phyloP scores from a whole-genome alignment of 1,139 yeast genomes.

The Saccharomyces pastorianus region DNA sequence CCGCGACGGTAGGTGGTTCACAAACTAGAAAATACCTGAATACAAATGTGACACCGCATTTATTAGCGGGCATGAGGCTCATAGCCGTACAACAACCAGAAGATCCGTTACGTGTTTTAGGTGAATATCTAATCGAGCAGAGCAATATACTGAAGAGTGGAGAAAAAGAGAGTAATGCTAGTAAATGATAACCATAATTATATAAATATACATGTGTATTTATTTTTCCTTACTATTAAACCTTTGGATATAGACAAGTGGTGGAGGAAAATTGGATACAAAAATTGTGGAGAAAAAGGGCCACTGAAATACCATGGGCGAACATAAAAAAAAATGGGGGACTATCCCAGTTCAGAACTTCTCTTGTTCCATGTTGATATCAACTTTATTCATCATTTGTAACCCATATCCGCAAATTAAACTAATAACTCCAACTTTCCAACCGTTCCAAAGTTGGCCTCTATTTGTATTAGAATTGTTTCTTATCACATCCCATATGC shows the following conservation, averaged over 20 bases:
- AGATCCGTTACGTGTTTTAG: constrained; percentile 63
- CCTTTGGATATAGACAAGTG: constrained; percentile 2
- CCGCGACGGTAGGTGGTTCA: constrained; percentile 72
- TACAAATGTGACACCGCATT: constrained; percentile 54
- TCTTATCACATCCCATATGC: constrained; percentile 42
- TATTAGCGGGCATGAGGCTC: constrained; percentile 62
- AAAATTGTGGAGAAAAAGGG: neutral
- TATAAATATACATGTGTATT: constrained; percentile 1
- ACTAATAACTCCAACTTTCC: constrained; percentile 80
- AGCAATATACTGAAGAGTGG: constrained; percentile 31
- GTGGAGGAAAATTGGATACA: neutral
- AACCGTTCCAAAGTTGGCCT: constrained; percentile 71
- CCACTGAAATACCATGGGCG: neutral
- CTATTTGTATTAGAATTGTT: constrained; percentile 34
- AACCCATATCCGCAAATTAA: constrained; percentile 82
- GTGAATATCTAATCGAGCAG: constrained; percentile 55
- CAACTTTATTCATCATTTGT: constrained; percentile 48
- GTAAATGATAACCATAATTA: neutral
- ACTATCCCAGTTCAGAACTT: constrained; percentile 22
- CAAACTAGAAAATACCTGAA: constrained; percentile 73
- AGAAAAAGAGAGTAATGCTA: neutral
- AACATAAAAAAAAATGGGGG: neutral
- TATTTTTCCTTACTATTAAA: neutral
- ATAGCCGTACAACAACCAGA: constrained; percentile 52
- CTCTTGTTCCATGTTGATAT: constrained; percentile 37